Evolutionary conservation across 2,329 filamentous ascomycete species (phyloP).

Genomic region (Dothideomycetes sp.): DNA sequence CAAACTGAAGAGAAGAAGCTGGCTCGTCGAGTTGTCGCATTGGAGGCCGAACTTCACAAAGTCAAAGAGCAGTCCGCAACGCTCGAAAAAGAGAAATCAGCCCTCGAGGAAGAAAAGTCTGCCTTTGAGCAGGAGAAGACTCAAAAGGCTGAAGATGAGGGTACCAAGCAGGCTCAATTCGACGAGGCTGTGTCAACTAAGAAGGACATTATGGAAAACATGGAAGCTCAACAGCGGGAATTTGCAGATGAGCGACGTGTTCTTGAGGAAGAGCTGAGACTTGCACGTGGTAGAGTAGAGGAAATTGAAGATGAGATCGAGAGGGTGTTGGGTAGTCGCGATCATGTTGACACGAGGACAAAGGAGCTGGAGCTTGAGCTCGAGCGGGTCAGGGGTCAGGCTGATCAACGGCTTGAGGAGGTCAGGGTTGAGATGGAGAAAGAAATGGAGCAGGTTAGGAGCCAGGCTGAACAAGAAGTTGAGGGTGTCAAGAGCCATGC

Average conservation of each 20-base stretch:
- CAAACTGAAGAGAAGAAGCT: conserved; percentile 49
- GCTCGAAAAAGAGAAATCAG: conserved; percentile 52
- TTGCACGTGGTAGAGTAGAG: conserved; percentile 66
- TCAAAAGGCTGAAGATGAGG: conserved; percentile 47
- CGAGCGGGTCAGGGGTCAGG: conserved; percentile 43
- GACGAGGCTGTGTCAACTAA: conserved; percentile 87
- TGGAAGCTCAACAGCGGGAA: conserved; percentile 83
- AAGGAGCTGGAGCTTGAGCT: conserved; percentile 61
- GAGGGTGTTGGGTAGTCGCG: conserved; percentile 67
- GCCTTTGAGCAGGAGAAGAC: conserved; percentile 32
- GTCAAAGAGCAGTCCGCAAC: conserved; percentile 58
- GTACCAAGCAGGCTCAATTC: conserved; percentile 47
- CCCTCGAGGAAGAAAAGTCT: background rate
- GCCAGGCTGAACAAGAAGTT: conserved; percentile 20
- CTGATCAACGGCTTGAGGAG: no score
- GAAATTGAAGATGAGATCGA: conserved; percentile 90
- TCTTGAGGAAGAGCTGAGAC: conserved; percentile 68
- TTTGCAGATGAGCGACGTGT: conserved; percentile 76
- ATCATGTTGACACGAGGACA: conserved; percentile 64
- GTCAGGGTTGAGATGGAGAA: background rate
- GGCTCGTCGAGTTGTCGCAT: conserved; percentile 48
- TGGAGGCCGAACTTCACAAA: conserved; percentile 68
- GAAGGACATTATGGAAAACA: conserved; percentile 84
- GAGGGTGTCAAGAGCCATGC: no score
- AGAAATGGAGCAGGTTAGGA: conserved; percentile 44